Base-by-base conservation (phyloP, 2,329 filamentous ascomycete species). In the Diaporthe eres region DNA sequence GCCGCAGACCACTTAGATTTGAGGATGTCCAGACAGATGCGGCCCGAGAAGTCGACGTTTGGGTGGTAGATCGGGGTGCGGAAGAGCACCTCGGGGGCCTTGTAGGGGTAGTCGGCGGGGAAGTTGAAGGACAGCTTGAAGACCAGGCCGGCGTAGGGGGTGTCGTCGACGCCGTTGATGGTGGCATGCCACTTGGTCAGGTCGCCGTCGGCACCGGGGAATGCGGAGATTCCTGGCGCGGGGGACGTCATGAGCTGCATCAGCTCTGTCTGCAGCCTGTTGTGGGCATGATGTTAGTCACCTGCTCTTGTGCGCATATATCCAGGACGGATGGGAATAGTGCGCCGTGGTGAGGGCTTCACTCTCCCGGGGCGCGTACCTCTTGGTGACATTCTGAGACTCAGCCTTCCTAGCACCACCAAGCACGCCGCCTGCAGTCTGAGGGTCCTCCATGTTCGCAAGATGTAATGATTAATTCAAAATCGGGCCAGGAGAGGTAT, bases 1-100 rank as follows among this genome's bases (percentile, higher is more conserved):
- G 97, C 96, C 25, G 97, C 95, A 76, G 95, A 98, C 97, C 97
- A 99, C 88, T 98, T 98, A 85, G 98, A 97, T 90, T 98, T 98
- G 79, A 99, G 89, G 80, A 99, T 99, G 82, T 99, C 97, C 77
- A 99, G 90, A 85, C 97, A 99, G 85, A 99, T 99, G 74, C 97
- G 92, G 55, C 97, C 97, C 4, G 94, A 96, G 87, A 99, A 98
- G 87, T 99, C 97, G 80, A 99, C 95, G 81, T 99, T 99, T 72
- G 97, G 97, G 85, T 99, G 97, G 89, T 98, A 99, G 86, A 99
- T 98, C 51, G 97, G 97, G 9, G 97, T 99, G 88, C 96, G 98
- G 92, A 98, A 99, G 76, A 98, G 90, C 25, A 99, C 97, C 3
- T 94, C 95, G 0, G 97, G 97, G 31, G 97, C 92, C 1, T 93